Base-by-base conservation (phyloP, 1,139 yeast genomes). In the Candida albicans region DNA sequence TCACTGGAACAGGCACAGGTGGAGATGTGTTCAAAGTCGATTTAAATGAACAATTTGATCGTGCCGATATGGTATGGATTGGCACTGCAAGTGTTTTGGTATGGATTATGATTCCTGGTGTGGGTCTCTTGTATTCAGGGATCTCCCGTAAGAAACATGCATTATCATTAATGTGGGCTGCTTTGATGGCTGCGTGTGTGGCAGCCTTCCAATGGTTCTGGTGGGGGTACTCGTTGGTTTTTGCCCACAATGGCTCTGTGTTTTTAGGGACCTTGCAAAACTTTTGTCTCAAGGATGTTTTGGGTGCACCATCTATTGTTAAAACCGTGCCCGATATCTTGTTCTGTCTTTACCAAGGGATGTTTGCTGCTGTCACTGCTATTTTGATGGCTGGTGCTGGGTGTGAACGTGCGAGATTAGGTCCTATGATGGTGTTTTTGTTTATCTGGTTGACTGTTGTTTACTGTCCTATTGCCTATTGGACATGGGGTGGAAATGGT, bases 371-470 rank as follows among this genome's bases (percentile, higher is more conserved):
- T 60, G 85, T 84, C 43, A 89, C 97, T 32, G 97, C 95, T 48
- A 84, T 88, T 63, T 80, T 93, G 68, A 85, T 91, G 93, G 79
- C 90, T 40, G 98, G 98, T 61, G 98, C 96, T 62, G 96, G 96
- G 39, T 89, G 95, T 65, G 99, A 93, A 70, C 82, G 98, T 64
- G 97, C 96, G n/a, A 79, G 97, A 57, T 78, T 91, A 52, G 90
- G 93, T 34, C 98, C 98, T 47, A 87, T 91, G 93, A 87, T 93
- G 93, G 81, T 93, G 29, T 93, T 87, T 73, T 73, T 91, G 51
- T 91, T 93, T 65, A 69, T 87, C 54, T 93, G 97, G 97, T 80
- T 89, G 69, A 90, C 98, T n/a, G 80, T 93, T 38, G 98, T 93
- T 39, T 93, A 93, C 75, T 86, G 95, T 64, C 97, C 97, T 46